Evolutionary conservation across 768 basidiomycete genomes (phyloP).

Genomic region (Leccinellum rugosiceps): DNA sequence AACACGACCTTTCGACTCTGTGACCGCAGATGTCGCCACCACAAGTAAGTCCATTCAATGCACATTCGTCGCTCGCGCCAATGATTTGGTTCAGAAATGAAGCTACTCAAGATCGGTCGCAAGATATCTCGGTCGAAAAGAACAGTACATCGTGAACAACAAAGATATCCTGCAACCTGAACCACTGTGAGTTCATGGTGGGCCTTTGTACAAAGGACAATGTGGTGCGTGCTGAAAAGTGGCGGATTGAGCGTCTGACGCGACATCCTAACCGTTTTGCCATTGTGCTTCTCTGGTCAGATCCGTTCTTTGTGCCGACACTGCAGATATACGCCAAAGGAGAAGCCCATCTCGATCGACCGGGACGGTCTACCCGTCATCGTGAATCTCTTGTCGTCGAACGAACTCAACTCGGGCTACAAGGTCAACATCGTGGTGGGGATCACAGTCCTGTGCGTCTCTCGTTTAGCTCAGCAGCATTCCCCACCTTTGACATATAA

Average conservation of each 20-base stretch:
- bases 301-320: too few species aligned
- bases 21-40: slow-evolving; percentile 31
- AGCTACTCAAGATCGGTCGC: slow-evolving; percentile 59
- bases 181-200: slow-evolving; percentile 58
- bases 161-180: slow-evolving; percentile 65
- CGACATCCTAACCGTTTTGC: background rate
- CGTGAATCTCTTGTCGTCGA: slow-evolving; percentile 37
- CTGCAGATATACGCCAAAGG: slow-evolving; percentile 41
- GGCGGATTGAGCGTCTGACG: background rate
- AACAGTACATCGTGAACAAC: slow-evolving; percentile 48
- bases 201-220: slow-evolving; percentile 49
- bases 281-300: too few species aligned
- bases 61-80: slow-evolving; percentile 17
- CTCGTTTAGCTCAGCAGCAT: too few species aligned
- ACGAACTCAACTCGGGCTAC: slow-evolving; percentile 54
- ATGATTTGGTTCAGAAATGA: slow-evolving; percentile 42
- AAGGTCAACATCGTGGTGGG: too few species aligned
- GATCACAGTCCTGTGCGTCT: too few species aligned
- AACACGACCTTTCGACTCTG: slow-evolving; percentile 51
- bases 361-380: slow-evolving; percentile 33
- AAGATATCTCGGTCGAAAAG: slow-evolving; percentile 61
- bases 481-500: too few species aligned
- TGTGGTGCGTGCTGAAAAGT: slow-evolving; percentile 51
- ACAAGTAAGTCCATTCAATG: slow-evolving; percentile 39
- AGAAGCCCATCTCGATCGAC: slow-evolving; percentile 42